Evolutionary conservation across 441 rosid genomes (phyloP).

Genomic region (Erysimum cheiri): DNA sequence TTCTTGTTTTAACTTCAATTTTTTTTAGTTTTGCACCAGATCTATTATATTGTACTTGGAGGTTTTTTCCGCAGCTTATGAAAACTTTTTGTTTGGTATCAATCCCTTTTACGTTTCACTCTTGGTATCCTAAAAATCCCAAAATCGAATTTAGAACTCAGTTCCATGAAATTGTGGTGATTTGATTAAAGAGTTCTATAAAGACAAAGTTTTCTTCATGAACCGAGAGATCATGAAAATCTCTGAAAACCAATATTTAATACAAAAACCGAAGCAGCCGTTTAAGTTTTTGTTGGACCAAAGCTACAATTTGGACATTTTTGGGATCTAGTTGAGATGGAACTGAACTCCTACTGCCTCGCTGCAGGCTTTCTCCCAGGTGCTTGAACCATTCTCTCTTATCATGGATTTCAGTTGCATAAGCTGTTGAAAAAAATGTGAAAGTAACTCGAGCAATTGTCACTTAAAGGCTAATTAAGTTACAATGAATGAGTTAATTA

Average conservation of each 20-base stretch:
- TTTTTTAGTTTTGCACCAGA: constrained; percentile 25
- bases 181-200: not conserved
- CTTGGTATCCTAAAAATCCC: not conserved
- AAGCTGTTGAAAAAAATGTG: constrained; percentile 33
- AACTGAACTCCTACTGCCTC: constrained; percentile 5
- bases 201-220: not conserved
- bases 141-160: not conserved
- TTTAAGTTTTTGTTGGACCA: not conserved
- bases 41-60: constrained; percentile 28
- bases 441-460: not conserved
- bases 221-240: not conserved
- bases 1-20: constrained; percentile 22
- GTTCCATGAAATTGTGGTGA: not conserved
- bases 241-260: not conserved
- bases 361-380: constrained; percentile 4
- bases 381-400: constrained; percentile 22
- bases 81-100: constrained; percentile 15
- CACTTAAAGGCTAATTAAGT: not conserved
- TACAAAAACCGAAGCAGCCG: not conserved
- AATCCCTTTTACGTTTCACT: not conserved
- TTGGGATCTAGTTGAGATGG: not conserved
- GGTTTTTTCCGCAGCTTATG: constrained; percentile 19
- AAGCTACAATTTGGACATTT: not conserved
- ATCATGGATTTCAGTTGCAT: constrained; percentile 32
- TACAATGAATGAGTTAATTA: constrained; percentile 30